Base-by-base conservation (phyloP, 352 stramenopile species). In the Phytophthora kernoviae region DNA sequence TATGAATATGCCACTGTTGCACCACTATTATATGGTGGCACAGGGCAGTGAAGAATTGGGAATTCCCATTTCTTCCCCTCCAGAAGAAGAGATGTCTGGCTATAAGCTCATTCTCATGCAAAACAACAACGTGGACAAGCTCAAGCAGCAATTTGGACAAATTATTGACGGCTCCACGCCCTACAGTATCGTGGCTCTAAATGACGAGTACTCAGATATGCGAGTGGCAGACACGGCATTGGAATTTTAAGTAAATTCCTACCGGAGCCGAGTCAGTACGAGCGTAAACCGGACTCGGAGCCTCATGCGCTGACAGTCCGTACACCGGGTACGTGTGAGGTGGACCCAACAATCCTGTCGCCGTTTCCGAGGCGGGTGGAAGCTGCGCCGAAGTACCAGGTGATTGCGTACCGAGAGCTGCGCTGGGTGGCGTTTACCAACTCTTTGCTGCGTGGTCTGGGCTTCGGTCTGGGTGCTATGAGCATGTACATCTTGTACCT, bases 171-270 rank as follows among this genome's bases (percentile, higher is more conserved):
- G 83, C 21, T 70, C 75, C 11, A 79, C 81, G 43, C 70, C 78
- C 2, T 91, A 84, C 63, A 90, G 81, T 50, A 86, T 96, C 62
- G 68, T 96, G 18, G 85, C 87, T 56, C 68, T 96, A 4, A 96
- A 96, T 57, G 87, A 96, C 54, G 87, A 96, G 64, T 96, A 94
- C 74, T 76, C 73, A 18, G 82, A 94, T 63, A 90, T 93, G 81
- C 56, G 60, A 24, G 81, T 94, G 27, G 84, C 84, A 6, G 82
- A 93, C 51, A 79, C 70, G 9, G 84, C 81, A 15, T 46, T 77
- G 33, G 73, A 89, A 40, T 96, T 96, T 66, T 94, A 26, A 65
- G 61, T 43, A 85, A 71, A 30, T 92, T 94, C 43, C 46, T 94
- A 27, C 82, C 85, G 7, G 69, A 87, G 39, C 85, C 74, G 20